Conservation (phyloP, 805 yeast species). For the Starmerella bacillaris region DNA sequence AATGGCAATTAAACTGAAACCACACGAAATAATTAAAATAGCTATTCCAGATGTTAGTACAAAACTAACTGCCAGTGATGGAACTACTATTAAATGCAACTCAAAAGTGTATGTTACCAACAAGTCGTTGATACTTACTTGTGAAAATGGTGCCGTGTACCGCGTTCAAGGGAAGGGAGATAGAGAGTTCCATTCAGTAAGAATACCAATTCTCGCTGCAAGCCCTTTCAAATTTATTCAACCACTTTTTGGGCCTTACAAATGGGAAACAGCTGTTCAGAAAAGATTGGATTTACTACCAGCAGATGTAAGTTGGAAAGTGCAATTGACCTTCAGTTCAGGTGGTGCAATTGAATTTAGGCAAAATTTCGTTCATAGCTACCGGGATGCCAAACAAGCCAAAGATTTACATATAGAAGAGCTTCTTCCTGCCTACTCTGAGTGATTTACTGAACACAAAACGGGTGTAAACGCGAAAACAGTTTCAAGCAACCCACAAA, state of each 20-base stretch:
- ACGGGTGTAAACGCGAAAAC: neutral
- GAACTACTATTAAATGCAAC: constrained; percentile 4
- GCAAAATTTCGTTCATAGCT: constrained; percentile 6
- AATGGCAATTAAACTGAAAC: too few species aligned
- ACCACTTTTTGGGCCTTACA: constrained; percentile 26
- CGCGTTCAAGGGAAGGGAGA: constrained; percentile 19
- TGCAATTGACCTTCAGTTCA: constrained; percentile 16
- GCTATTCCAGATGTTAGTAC: constrained; percentile 3
- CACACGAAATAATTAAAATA: neutral
- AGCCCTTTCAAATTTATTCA: constrained; percentile 16
- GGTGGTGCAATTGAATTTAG: constrained; percentile 23
- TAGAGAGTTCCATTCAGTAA: constrained; percentile 14
- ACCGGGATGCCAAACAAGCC: constrained; percentile 10
- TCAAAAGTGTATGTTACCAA: constrained; percentile 13
- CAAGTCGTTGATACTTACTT: constrained; percentile 7
- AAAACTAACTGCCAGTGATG: constrained; percentile 5
- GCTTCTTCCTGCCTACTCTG: constrained; percentile 14
- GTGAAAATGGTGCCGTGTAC: constrained; percentile 12
- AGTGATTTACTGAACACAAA: neutral
- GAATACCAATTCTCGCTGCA: constrained; percentile 14
- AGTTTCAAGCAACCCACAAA: neutral
- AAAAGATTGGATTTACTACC: constrained; percentile 11
- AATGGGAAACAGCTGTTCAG: constrained; percentile 14
- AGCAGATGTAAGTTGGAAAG: constrained; percentile 14
- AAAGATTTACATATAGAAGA: constrained; percentile 14